A percentile compares a stretch with the other conserved stretches of the same genome.
phyloP scores from a whole-genome alignment of 441 rosid species.

The Hypseocharis bilobata region DNA sequence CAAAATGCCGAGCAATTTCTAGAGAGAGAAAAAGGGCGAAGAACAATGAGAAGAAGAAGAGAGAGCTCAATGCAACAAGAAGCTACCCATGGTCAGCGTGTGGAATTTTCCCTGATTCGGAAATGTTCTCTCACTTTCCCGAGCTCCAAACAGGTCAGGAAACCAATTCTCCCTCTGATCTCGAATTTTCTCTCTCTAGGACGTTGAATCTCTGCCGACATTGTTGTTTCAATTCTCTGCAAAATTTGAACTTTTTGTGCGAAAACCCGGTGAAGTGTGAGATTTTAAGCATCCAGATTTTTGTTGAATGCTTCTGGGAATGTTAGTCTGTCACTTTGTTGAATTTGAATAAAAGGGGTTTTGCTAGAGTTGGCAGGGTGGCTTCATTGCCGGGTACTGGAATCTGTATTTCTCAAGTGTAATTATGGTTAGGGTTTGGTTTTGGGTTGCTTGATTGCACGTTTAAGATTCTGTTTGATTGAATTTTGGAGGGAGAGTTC shows the following conservation, averaged over 20 bases:
- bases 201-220: not conserved
- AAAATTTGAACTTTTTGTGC: constrained; percentile 5
- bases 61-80: constrained; percentile 1
- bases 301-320: not conserved
- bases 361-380: constrained; percentile 4
- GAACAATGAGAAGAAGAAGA: constrained; percentile 9
- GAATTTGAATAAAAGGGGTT: constrained; percentile 5
- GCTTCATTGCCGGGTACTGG: not conserved
- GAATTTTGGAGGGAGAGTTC: constrained; percentile 14
- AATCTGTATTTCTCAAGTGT: not conserved
- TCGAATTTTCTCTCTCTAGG: not conserved
- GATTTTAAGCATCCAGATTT: not conserved
- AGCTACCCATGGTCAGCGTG: not conserved
- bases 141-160: constrained; percentile 9
- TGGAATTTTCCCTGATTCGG: not conserved
- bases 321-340: constrained; percentile 3
- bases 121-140: not conserved
- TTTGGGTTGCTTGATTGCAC: too few species aligned
- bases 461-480: constrained; percentile 4
- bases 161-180: not conserved
- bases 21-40: constrained; percentile 7
- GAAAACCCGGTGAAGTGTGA: not conserved
- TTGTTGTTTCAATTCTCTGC: not conserved
- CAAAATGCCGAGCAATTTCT: constrained; percentile 5
- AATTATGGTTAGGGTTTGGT: constrained; percentile 8